Evolutionary conservation across 768 basidiomycete species (phyloP), one percentile per base, ranked within the genome.

Genomic region (Saitozyma sp.): DNA sequence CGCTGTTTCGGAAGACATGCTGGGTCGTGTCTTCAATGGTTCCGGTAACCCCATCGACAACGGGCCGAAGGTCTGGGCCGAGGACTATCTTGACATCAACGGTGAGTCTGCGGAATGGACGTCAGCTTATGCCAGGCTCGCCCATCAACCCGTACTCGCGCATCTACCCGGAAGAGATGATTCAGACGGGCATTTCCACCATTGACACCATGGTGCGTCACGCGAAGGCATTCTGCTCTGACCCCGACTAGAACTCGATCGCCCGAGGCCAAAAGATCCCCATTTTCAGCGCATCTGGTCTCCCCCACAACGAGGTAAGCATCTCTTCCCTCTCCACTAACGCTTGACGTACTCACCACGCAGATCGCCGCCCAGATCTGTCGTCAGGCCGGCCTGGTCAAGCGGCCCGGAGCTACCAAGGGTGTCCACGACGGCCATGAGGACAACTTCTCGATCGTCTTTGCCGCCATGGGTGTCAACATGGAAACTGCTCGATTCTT

Each of bases 91-190:
- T 68, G 96, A 99, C 80, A 99, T 99, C 81, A 97, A 98, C 81
- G 96, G 96, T 89, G 70, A 67, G 89, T 73, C 55, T 52, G 6
- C 37, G 10, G 42, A 49, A n/a, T 49, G 8, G 39, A 14, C 40
- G 11, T 40, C 17, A 8, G 13, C 60, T 56, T 54, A 41, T 46
- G 20, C 20, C 40, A 95, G 94, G 94, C 64, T 95, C 92, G 6
- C 96, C 96, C 50, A 99, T 98, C 82, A 99, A 80, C 70, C 80
- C 79, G 16, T 80, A 67, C 68, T 79, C 79, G 50, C 93, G 96
- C 79, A 98, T 97, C 83, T 98, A 99, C 83, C 96, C 96, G 63
- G 96, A 98, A 82, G 96, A 99, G 82, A 99, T 99, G 96, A 98
- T 99, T 67, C 96, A 99, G 81, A 99, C 96, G 42, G 96, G 96